Evolutionary conservation across 2,329 filamentous ascomycete species (phyloP), one percentile per base, ranked within the genome.

Genomic region (Cladosporium sp.): DNA sequence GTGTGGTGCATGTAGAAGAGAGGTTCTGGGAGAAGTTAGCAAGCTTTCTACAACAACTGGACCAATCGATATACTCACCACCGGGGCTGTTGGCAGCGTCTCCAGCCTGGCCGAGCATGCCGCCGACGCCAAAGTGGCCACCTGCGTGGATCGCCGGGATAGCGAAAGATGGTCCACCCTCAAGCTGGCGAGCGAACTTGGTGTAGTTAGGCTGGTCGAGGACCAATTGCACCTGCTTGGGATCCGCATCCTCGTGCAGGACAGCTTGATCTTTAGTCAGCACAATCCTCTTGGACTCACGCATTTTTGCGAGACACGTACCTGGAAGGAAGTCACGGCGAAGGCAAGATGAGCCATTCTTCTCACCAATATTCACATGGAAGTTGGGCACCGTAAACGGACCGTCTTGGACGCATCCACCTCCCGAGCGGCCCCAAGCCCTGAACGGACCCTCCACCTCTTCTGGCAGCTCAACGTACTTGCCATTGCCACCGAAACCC

Each of bases 1-100:
- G 59, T 56, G 48, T 64, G 62, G 49, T 64, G 62, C n/a, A 63
- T 53, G 54, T 60, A 64, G 51, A 62, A 63, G 6, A 64, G 33
- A 3, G 62, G 60, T 50, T 63, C 59, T 56, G 52, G 33, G 10
- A n/a, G 14, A 9, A 16, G 13, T 44, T 44, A 44, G 22, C 9
- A 2, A 18, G 19, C 16, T 8, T 7, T 14, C 11, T 10, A 2
- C 5, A 31, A 11, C 13, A 10, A n/a, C 2, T 22, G 19, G 22
- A 11, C 11, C 9, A 32, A 2, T 2, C 16, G 16, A 18, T 8
- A 46, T 2, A 33, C 48, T 40, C 49, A 54, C 45, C 55, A 43
- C 60, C 55, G 28, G 63, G 60, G 16, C 59, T 58, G 8, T 59
- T 61, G 41, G 59, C 56, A 9, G 61, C 55, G 35, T 56, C 49